phyloP scores from a whole-genome alignment of 169 alveolate species.

The Plasmodium falciparum region DNA sequence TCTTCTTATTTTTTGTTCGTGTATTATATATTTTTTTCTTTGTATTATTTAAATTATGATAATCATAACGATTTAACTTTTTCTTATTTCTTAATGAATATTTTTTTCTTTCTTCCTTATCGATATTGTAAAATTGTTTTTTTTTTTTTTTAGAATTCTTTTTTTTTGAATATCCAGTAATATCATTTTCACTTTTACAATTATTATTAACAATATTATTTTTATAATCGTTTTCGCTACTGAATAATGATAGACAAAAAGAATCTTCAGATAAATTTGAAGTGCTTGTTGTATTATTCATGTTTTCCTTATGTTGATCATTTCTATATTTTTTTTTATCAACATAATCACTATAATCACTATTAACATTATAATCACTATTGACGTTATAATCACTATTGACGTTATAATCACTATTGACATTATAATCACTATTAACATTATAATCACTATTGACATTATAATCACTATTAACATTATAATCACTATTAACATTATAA shows the following conservation, averaged over 20 bases:
- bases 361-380: conserved; percentile 1
- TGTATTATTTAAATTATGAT: not conserved
- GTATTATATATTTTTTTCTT: not conserved
- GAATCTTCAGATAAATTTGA: conserved; percentile 19
- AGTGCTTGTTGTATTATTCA: not conserved
- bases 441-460: not conserved
- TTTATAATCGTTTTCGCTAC: conserved; percentile 25
- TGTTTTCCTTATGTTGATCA: not conserved
- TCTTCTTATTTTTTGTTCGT: not conserved
- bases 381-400: no score
- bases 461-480: not conserved
- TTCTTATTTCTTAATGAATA: conserved; percentile 35
- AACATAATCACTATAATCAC: not conserved
- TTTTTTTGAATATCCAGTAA: not conserved
- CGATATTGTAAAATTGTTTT: not conserved
- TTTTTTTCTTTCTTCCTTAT: conserved; percentile 3
- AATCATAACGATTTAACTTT: conserved; percentile 8
- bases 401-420: no score
- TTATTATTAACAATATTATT: not conserved
- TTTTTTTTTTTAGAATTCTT: not conserved
- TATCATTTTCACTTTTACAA: not conserved
- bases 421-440: no score
- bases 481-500: not conserved
- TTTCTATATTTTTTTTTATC: not conserved
- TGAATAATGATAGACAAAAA: conserved; percentile 22